These are phyloP conservation scores for Cryptococcus amylolentus DNA, from an alignment of 1,284 basidiomycete species.

Conservation along the genomic window DNA sequence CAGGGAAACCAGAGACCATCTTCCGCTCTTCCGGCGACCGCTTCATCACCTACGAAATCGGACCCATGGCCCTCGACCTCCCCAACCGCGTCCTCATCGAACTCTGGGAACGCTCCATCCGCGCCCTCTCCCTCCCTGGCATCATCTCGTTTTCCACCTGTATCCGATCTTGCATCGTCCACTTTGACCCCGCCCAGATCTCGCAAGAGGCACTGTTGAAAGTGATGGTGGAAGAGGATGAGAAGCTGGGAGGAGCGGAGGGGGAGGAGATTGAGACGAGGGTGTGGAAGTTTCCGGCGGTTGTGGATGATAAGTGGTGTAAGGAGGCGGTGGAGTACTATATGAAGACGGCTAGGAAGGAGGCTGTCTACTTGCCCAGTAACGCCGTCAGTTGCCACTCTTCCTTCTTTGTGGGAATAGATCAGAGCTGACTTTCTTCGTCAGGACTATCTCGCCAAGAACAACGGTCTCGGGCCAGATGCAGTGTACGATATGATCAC, in stretches of 20 bases:
- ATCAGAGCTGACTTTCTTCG: background rate
- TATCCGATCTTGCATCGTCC: background rate
- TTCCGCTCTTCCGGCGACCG: background rate
- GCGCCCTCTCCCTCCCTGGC: background rate
- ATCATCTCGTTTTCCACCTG: background rate
- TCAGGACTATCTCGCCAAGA: conserved; percentile 59
- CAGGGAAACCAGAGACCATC: background rate
- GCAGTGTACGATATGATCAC: conserved; percentile 17
- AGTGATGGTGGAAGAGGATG: background rate
- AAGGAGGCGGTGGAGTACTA: background rate
- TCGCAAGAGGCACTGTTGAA: background rate
- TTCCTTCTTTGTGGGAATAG: background rate
- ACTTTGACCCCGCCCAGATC: conserved; percentile 1
- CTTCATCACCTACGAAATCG: background rate
- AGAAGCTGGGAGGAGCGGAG: background rate
- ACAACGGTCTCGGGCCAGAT: conserved; percentile 49
- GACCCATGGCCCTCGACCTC: background rate
- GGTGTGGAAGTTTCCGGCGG: background rate
- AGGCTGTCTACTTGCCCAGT: conserved; percentile 63
- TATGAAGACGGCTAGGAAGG: conserved; percentile 16
- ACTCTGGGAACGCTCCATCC: background rate
- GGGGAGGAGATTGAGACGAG: background rate
- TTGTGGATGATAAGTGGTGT: conserved; percentile 2
- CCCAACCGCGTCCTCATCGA: background rate
- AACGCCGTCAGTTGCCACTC: conserved; percentile 49